Base-by-base conservation (phyloP, 2,329 filamentous ascomycete species). In the Fusarium udum region DNA sequence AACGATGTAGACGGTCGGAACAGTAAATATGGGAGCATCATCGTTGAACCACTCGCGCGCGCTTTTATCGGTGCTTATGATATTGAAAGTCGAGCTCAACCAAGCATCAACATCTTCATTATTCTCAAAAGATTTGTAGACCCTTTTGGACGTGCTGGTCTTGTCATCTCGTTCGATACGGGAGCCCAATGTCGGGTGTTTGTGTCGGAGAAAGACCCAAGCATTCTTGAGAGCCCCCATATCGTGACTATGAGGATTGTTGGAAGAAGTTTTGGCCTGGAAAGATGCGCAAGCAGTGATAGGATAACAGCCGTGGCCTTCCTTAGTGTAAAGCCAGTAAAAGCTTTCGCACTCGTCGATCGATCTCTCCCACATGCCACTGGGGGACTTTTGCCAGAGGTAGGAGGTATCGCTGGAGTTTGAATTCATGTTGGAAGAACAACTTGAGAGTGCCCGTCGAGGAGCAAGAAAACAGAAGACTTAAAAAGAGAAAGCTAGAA, bases 341-440 rank as follows among this genome's bases (percentile, higher is more conserved):
- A 65, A 64, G 1, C 22, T 16, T 18, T 65, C 63, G 2, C 48
- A 64, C 6, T 64, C 63, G 22, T 65, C 63, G 20, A 57, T 31
- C 0, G n/a, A 16, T 3, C 60, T 24, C 6, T 46, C 13, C 60
- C 40, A 65, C 0, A 16, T 4, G 2, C 32, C 22, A 6, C 12
- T 0, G 1, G 22, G 4, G 7, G 45, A 45, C 11, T 13, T 9
- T 18, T 26, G 7, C 61, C 45, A 62, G 2, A 15, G 13, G 10
- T 37, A 51, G 7, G 12, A 34, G 10, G 1, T 15, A 12, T 32
- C 22, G 7, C 3, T 24, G 1, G 13, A 7, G 2, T 3, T 7
- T 3, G 26, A 7, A 15, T 7, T 0, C 43, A 46, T 46, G 13
- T 14, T 20, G 37, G 12, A 4, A n/a, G 13, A n/a, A n/a, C 12